phyloP scores from a whole-genome alignment of 257 asterid genomes.

The Fraxinus cuspidata region DNA sequence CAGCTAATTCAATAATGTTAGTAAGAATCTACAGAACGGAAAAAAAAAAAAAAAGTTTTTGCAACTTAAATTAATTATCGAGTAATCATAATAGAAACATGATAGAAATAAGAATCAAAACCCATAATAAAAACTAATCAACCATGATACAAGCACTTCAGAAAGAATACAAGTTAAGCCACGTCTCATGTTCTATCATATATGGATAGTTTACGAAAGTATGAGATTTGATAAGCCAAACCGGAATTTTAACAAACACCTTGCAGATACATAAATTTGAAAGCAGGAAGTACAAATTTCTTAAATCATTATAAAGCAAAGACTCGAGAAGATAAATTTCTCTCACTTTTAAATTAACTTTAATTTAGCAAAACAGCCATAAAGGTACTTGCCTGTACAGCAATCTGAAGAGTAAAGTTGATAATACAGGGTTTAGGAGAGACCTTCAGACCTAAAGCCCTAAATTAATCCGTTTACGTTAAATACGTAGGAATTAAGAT shows the following conservation, averaged over 20 bases:
- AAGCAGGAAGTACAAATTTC: not conserved
- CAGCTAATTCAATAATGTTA: not conserved
- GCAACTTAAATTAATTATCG: not conserved
- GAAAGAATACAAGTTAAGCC: not conserved
- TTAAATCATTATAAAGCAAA: not conserved
- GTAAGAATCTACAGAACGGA: not conserved
- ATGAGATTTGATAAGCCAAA: not conserved
- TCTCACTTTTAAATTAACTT: too few relatives aligned
- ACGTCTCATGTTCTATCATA: not conserved
- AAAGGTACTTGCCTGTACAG: not conserved
- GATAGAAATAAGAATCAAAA: slow-evolving; percentile 1
- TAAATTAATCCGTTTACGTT: too few relatives aligned
- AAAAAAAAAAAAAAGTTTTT: not conserved
- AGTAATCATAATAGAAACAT: not conserved
- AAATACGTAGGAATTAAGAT: too few relatives aligned
- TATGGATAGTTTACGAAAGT: not conserved
- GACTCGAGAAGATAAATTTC: not conserved
- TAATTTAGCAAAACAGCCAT: not conserved
- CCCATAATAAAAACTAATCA: not conserved
- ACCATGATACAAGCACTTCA: not conserved
- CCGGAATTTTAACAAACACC: not conserved
- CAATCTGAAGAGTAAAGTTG: not conserved
- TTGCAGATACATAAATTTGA: not conserved
- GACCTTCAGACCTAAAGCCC: not conserved
- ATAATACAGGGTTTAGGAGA: not conserved